These are phyloP conservation scores for Psilocybe subaeruginosa DNA, from an alignment of 768 basidiomycete genomes.

Conservation along the genomic window DNA sequence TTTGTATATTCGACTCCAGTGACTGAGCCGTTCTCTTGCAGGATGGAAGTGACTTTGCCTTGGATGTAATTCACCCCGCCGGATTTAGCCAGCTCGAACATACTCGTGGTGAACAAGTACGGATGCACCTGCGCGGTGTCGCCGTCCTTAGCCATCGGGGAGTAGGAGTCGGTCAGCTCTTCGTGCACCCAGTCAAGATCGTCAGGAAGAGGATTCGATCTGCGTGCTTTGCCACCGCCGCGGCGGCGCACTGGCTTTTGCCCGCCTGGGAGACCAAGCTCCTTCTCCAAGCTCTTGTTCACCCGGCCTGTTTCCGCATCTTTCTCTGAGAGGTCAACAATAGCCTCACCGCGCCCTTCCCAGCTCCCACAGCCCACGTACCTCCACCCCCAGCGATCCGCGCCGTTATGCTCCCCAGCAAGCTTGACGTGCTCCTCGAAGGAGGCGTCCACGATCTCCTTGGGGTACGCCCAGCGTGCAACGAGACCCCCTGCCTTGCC, in stretches of 20 bases:
- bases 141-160: slow-evolving; percentile 55
- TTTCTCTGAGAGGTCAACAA: slow-evolving; percentile 7
- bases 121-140: slow-evolving; percentile 82
- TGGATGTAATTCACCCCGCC: slow-evolving; percentile 51
- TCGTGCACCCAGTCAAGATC: slow-evolving; percentile 58
- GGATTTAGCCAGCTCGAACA: slow-evolving; percentile 66
- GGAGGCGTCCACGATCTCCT: slow-evolving; percentile 69
- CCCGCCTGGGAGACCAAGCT: slow-evolving; percentile 44
- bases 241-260: slow-evolving; percentile 19
- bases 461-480: slow-evolving; percentile 84
- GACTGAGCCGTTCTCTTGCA: slow-evolving; percentile 41
- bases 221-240: slow-evolving; percentile 20
- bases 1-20: slow-evolving; percentile 51
- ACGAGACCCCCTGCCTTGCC: slow-evolving; percentile 88
- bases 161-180: slow-evolving; percentile 63
- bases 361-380: slow-evolving; percentile 74
- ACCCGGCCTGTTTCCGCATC: slow-evolving; percentile 27
- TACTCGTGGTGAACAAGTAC: slow-evolving; percentile 70
- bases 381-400: slow-evolving; percentile 82
- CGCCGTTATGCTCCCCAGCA: slow-evolving; percentile 69
- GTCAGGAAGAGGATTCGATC: slow-evolving; percentile 44
- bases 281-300: slow-evolving; percentile 59
- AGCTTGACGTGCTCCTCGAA: slow-evolving; percentile 76
- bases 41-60: slow-evolving; percentile 49
- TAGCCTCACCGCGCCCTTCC: slow-evolving; percentile 61